Base-by-base conservation (phyloP, 1,284 basidiomycete genomes). In the Melampsora abietis-canadensis region DNA sequence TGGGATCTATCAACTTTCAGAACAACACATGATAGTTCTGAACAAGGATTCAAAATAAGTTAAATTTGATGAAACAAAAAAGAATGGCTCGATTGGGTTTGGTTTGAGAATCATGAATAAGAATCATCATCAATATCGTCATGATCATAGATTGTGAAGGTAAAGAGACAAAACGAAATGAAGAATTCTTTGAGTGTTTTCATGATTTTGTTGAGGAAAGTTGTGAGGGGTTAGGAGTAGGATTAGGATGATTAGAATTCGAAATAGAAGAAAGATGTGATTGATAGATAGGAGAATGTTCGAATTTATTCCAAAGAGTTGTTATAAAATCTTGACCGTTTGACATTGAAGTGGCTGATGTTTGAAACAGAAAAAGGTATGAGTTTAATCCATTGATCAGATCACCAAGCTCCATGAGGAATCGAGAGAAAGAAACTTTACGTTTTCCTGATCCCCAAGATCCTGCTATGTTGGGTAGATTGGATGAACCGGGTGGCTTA, bases 291-390 rank as follows among this genome's bases (percentile, higher is more conserved):
- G 2, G 7, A 12, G 51, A 19, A 19, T 31, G 44, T 37, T 72
- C 69, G 48, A 72, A 63, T 34, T 72, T 72, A 10, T 34, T 37
- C 14, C 61, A 40, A 14, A 72, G 27, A 21, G 31, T 57, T 15
- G 61, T 31, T 24, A 64, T 15, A 37, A 72, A 72, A 46, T 72
- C 69, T 24, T 46, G 30, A 37, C 69, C 69, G 48, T 72, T 64
- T 12, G 60, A 21, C 69, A 72, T 72, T 34, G 60, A 64, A 17
- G 69, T 72, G 44, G 60, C 59, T 70, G 15, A 30, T 8, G 2
- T 60, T 54, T 54, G 19, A 27, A 8, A 6, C 6, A 21, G n/a
- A 8, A n/a, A 54, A 2, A n/a, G 6, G 2, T 54, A 19, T n/a
- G 51, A 27, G 10, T 54, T n/a, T 8, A 21, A 24, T n/a, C n/a